These are phyloP conservation scores for Cutaneotrichosporon mucoides DNA, from an alignment of 1,284 basidiomycete genomes.

Conservation along the genomic window DNA sequence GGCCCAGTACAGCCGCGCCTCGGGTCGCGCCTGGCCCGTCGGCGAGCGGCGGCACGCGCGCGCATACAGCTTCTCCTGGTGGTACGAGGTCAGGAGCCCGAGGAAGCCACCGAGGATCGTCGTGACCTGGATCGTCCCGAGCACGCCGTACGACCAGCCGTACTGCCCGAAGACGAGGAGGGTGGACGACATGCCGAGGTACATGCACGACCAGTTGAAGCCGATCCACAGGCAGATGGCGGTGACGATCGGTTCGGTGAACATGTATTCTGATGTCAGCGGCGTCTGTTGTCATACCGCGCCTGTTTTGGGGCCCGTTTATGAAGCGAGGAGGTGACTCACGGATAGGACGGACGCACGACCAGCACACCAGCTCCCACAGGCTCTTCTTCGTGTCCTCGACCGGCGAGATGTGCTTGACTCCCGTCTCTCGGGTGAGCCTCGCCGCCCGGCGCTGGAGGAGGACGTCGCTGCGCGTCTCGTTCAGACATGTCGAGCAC, in stretches of 20 bases:
- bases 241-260: slow-evolving; percentile 52
- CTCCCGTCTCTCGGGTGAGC: slow-evolving; percentile 47
- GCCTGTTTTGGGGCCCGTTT: no score
- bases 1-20: slow-evolving; percentile 51
- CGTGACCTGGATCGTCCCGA: slow-evolving; percentile 32
- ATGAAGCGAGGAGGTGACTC: slow-evolving; percentile 11
- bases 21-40: slow-evolving; percentile 48
- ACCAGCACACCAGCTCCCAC: slow-evolving; percentile 35
- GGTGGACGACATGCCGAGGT: slow-evolving; percentile 34
- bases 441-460: slow-evolving; percentile 45
- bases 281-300: no score
- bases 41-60: slow-evolving; percentile 23
- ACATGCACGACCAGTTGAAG: slow-evolving; percentile 45
- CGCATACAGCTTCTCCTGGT: slow-evolving; percentile 38
- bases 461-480: slow-evolving; percentile 51
- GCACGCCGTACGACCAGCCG: slow-evolving; percentile 35
- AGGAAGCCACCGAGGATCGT: slow-evolving; percentile 61
- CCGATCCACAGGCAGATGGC: slow-evolving; percentile 51
- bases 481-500: slow-evolving; percentile 41
- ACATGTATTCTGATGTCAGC: slow-evolving; percentile 40
- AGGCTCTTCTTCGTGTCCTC: slow-evolving; percentile 26
- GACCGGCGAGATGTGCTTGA: slow-evolving; percentile 29
- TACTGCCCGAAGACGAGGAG: slow-evolving; percentile 39
- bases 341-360: slow-evolving; percentile 42
- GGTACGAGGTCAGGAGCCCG: slow-evolving; percentile 63